Evolutionary conservation across 306 rosid species (phyloP).

Genomic region (Rubus idaeus): DNA sequence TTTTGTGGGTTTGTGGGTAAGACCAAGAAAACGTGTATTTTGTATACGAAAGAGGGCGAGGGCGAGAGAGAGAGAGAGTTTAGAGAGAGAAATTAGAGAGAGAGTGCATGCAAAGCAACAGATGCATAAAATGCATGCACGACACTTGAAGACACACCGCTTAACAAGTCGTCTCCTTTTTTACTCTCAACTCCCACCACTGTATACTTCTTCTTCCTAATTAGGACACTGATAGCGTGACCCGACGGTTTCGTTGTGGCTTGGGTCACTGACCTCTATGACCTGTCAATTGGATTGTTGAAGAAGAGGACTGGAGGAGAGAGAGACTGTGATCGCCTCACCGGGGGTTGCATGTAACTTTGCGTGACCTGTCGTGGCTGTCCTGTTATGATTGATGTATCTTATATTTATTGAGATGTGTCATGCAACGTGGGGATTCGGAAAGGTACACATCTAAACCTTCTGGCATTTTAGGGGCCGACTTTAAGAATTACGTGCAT

Average conservation of each 20-base stretch:
- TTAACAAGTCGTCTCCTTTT: constrained; percentile 41
- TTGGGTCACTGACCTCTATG: not conserved
- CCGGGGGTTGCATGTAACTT: not conserved
- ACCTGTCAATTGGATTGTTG: constrained; percentile 10
- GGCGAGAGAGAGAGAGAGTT: constrained; percentile 28
- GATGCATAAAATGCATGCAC: constrained; percentile 98
- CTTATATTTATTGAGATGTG: not conserved
- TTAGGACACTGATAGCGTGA: constrained; percentile 30
- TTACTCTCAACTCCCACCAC: not conserved
- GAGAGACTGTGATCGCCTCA: not conserved
- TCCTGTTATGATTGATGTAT: not conserved
- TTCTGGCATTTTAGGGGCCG: too few species aligned
- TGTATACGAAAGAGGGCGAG: constrained; percentile 6
- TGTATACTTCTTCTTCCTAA: not conserved
- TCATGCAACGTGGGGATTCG: constrained; percentile 2
- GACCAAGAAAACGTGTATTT: constrained; percentile 50
- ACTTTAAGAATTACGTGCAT: too few species aligned
- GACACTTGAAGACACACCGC: constrained; percentile 87
- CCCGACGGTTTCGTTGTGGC: constrained; percentile 23
- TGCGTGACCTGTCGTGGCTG: not conserved
- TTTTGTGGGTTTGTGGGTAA: constrained; percentile 13
- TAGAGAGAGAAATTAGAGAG: constrained; percentile 28
- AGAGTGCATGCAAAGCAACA: constrained; percentile 89
- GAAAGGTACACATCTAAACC: not conserved
- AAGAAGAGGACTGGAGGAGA: constrained; percentile 1